Conservation (phyloP, 2,329 filamentous ascomycete species). For the Cytospora mali region DNA sequence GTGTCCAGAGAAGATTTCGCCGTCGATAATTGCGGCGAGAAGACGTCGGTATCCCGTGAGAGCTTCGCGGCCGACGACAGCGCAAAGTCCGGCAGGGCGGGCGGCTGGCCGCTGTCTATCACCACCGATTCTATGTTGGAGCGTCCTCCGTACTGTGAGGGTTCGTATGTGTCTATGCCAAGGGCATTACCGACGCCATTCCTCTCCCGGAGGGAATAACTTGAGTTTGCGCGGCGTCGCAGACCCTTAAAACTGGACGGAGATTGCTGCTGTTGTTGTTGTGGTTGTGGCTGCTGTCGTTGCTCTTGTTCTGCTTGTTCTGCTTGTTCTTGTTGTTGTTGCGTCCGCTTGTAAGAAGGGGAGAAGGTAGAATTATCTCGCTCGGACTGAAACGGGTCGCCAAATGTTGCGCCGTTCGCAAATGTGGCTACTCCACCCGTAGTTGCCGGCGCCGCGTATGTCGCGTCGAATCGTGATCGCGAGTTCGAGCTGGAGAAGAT, state of each 20-base stretch:
- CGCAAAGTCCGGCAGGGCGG: conserved; percentile 58
- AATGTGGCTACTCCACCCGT: conserved; percentile 21
- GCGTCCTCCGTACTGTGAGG: not conserved
- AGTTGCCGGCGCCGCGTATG: conserved; percentile 36
- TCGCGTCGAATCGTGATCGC: conserved; percentile 41
- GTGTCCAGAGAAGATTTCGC: conserved; percentile 13
- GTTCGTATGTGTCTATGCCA: conserved; percentile 8
- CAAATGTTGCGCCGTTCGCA: conserved; percentile 24
- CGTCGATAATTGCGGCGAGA: conserved; percentile 2
- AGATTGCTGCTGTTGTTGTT: conserved; percentile 12
- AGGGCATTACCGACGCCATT: conserved; percentile 19
- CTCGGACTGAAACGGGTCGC: conserved; percentile 21
- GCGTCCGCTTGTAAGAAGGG: conserved; percentile 43
- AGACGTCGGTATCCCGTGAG: conserved; percentile 15
- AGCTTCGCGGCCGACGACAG: conserved; percentile 47
- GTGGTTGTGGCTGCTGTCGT: conserved; percentile 9
- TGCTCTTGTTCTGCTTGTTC: conserved; percentile 42
- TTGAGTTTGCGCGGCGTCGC: conserved; percentile 25
- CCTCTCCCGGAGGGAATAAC: conserved; percentile 21
- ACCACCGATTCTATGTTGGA: conserved; percentile 35
- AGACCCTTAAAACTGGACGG: conserved; percentile 19
- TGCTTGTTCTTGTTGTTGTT: conserved; percentile 52
- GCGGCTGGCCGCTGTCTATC: conserved; percentile 51
- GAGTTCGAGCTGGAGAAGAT: conserved; percentile 27
- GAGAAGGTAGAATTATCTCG: conserved; percentile 30